Evolutionary conservation across 345 rosid genomes (phyloP).

Genomic region (Boechera stricta): DNA sequence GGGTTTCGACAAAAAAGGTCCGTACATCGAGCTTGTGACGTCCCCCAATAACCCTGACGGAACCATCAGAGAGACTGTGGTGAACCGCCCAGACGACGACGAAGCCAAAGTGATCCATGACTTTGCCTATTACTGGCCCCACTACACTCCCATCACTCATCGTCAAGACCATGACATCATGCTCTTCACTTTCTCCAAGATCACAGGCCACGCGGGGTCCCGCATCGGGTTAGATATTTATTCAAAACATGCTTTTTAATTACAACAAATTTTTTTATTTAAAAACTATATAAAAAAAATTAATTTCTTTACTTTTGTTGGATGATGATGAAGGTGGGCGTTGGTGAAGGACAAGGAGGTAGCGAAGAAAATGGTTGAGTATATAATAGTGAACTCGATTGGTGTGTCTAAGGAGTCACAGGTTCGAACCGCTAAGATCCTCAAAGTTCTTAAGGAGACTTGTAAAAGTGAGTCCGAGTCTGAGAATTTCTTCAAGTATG

Average conservation of each 20-base stretch:
- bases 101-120: slow-evolving; percentile 73
- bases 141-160: slow-evolving; percentile 69
- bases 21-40: slow-evolving; percentile 72
- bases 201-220: slow-evolving; percentile 94
- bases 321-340: slow-evolving; percentile 66
- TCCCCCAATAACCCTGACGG: slow-evolving; percentile 95
- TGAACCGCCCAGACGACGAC: slow-evolving; percentile 52
- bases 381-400: slow-evolving; percentile 61
- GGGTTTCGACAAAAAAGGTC: slow-evolving; percentile 58
- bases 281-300: not conserved
- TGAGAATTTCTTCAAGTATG: slow-evolving; percentile 63
- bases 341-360: slow-evolving; percentile 69
- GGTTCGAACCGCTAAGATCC: slow-evolving; percentile 74
- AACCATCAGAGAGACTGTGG: slow-evolving; percentile 63
- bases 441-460: slow-evolving; percentile 53
- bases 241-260: not conserved
- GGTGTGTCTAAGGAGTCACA: slow-evolving; percentile 92
- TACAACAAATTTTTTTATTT: no score
- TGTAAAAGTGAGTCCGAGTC: slow-evolving; percentile 46
- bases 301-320: not conserved
- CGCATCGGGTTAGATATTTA: slow-evolving; percentile 72
- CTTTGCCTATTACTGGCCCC: slow-evolving; percentile 95
- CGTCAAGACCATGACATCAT: slow-evolving; percentile 72
- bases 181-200: slow-evolving; percentile 91
- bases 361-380: slow-evolving; percentile 70